A percentile compares a stretch with the other conserved stretches of the same genome.
phyloP scores from a whole-genome alignment of 2,329 filamentous ascomycete species.

The Dryadomyces quercus-mongolicae region DNA sequence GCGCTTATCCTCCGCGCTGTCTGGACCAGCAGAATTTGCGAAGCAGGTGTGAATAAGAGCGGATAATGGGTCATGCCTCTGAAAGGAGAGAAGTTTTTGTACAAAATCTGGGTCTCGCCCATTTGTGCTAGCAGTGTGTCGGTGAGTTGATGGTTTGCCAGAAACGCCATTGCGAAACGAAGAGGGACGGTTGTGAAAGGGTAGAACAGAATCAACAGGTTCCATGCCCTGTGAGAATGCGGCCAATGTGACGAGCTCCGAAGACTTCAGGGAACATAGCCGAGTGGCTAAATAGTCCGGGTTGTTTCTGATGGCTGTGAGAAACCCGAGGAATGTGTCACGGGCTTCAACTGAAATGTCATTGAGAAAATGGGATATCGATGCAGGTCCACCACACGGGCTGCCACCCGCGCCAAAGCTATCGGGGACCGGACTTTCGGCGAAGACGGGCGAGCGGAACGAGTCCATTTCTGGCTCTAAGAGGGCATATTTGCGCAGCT shows the following conservation, averaged over 20 bases:
- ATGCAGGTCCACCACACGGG: slow-evolving; percentile 16
- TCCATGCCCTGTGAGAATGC: slow-evolving; percentile 70
- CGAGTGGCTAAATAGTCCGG: slow-evolving; percentile 78
- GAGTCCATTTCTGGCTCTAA: slow-evolving; percentile 61
- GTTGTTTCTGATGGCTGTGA: slow-evolving; percentile 74
- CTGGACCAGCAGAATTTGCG: slow-evolving; percentile 70
- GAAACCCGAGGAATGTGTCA: slow-evolving; percentile 64
- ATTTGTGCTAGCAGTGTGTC: not conserved
- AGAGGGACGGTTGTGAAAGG: slow-evolving; percentile 43
- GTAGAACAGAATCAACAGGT: slow-evolving; percentile 71
- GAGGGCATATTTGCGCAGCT: slow-evolving; percentile 56
- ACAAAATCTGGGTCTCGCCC: slow-evolving; percentile 36
- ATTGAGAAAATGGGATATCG: slow-evolving; percentile 48
- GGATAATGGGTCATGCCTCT: slow-evolving; percentile 76
- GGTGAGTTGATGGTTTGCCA: slow-evolving; percentile 1
- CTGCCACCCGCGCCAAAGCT: slow-evolving; percentile 15
- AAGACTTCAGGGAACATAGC: slow-evolving; percentile 60
- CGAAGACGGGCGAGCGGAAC: slow-evolving; percentile 37
- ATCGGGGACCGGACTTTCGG: slow-evolving; percentile 37
- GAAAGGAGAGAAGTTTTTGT: slow-evolving; percentile 76
- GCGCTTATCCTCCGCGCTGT: slow-evolving; percentile 68
- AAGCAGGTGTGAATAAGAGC: slow-evolving; percentile 81
- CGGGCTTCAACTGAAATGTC: slow-evolving; percentile 66
- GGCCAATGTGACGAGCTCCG: slow-evolving; percentile 67
- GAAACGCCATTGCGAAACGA: slow-evolving; percentile 27